Base-by-base conservation (phyloP, 805 yeast genomes). In the Torulaspora delbrueckii region DNA sequence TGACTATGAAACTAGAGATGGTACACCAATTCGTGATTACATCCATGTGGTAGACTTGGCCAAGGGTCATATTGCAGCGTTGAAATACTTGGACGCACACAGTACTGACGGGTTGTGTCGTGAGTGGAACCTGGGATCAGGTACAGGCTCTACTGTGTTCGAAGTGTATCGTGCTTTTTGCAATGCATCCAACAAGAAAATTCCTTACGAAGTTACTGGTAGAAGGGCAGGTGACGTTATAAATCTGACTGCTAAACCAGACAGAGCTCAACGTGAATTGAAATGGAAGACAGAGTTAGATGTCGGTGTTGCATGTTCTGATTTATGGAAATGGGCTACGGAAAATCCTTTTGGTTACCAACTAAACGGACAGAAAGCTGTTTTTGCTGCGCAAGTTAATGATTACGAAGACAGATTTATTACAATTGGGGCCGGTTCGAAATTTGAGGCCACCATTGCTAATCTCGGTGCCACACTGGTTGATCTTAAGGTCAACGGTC, bases 81-180 rank as follows among this genome's bases (percentile, higher is more conserved):
- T 86, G 53, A 67, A 75, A 37, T 79, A 81, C 60, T 71, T 86
- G 42, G 57, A 59, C 14, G 40, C 47, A 6, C 37, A 45, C 5
- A 53, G 56, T 13, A 65, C 70, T 25, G 43, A 48, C 1, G 86
- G 85, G 7, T 68, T 78, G 41, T 80, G 75, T 57, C 74, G 89
- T 43, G 91, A 79, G 61, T 86, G 93, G 93, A 86, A 86, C 60
- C 74, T 86, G 47, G 95, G 95, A 35, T 79, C 90, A 8, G 95
- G 95, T 26, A 76, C 69, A 22, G 95, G 95, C 13, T 71, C 82
- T 9, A 84, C 91, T 1, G 95, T 86, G 5, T 70, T 84, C 46
- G 89, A 86, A 54, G 81, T 86, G 37, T 74, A 79, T 57, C 60
- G 74, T 45, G 81, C 85, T 1, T 86, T 85, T 63, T 73, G 78